Percentiles rank a stretch among this genome's conserved stretches.
Conservation (phyloP, 1,284 basidiomycete species). For the Puccinia hordei region DNA sequence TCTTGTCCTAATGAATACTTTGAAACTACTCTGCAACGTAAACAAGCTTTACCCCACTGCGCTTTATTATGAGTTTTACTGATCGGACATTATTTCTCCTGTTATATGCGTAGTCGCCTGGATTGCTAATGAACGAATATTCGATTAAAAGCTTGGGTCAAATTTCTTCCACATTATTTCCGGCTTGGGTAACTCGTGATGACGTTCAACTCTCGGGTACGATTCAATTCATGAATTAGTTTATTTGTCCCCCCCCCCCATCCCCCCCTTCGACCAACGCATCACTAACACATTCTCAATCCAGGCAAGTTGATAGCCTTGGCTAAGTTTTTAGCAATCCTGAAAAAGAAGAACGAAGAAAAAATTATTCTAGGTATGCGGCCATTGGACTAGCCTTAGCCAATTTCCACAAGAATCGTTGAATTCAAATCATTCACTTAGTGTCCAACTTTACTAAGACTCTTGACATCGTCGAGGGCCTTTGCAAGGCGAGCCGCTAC, state of each 20-base stretch:
- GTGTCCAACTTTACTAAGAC: slow-evolving; percentile 66
- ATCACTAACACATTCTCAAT: slow-evolving; percentile 20
- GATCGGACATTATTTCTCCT: not conserved
- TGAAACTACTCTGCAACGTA: slow-evolving; percentile 90
- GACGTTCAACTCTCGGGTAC: slow-evolving; percentile 66
- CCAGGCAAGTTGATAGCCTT: slow-evolving; percentile 70
- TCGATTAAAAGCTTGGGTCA: slow-evolving; percentile 59
- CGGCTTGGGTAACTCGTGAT: slow-evolving; percentile 66
- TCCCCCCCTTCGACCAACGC: not conserved
- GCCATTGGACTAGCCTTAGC: slow-evolving; percentile 60
- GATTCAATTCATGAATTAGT: not conserved
- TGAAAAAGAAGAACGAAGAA: slow-evolving; percentile 75
- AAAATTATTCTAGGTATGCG: slow-evolving; percentile 74
- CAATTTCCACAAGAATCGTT: not conserved
- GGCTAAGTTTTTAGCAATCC: slow-evolving; percentile 69
- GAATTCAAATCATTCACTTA: not conserved
- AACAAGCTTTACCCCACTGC: slow-evolving; percentile 64
- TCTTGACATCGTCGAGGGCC: slow-evolving; percentile 84
- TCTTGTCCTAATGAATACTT: slow-evolving; percentile 74
- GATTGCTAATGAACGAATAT: slow-evolving; percentile 48
- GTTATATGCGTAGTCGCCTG: slow-evolving; percentile 26
- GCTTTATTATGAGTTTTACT: not conserved
- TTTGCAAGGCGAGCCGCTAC: slow-evolving; percentile 75
- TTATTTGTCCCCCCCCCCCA: not conserved
- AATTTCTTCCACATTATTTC: slow-evolving; percentile 71